Percentiles rank a stretch among this genome's conserved stretches.
Conservation (phyloP, 805 yeast species). For the Tetrapisispora phaffii region DNA sequence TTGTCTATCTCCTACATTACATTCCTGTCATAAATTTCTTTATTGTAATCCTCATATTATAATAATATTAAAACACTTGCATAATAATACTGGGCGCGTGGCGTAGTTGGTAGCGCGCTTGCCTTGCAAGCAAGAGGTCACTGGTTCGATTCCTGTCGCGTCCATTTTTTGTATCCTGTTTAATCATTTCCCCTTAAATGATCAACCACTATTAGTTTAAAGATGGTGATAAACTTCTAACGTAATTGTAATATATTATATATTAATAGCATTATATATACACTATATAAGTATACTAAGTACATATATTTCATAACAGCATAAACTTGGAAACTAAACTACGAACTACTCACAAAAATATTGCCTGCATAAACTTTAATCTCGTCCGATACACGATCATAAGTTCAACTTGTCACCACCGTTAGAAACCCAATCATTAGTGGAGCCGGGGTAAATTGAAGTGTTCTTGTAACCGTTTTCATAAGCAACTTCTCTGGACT, state of each 20-base stretch:
- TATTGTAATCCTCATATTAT: not conserved
- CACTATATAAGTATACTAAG: no score
- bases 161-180: slow-evolving; percentile 33
- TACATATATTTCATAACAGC: no score
- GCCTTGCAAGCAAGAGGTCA: slow-evolving; percentile 74
- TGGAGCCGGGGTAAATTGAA: slow-evolving; percentile 73
- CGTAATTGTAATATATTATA: no score
- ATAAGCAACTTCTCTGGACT: slow-evolving; percentile 76
- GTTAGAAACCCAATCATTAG: slow-evolving; percentile 59
- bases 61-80: no score
- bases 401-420: slow-evolving; percentile 21
- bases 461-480: slow-evolving; percentile 70
- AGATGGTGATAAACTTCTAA: no score
- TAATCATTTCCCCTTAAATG: no score
- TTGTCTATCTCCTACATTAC: no score
- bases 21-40: no score
- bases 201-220: no score
- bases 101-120: slow-evolving; percentile 79
- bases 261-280: no score
- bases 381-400: not conserved
- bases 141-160: slow-evolving; percentile 73
- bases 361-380: not conserved
- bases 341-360: no score
- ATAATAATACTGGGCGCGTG: slow-evolving; percentile 50
- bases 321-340: no score